These are phyloP conservation scores for Hyaloperonospora brassicae DNA, from an alignment of 352 stramenopile species.

Conservation along the genomic window DNA sequence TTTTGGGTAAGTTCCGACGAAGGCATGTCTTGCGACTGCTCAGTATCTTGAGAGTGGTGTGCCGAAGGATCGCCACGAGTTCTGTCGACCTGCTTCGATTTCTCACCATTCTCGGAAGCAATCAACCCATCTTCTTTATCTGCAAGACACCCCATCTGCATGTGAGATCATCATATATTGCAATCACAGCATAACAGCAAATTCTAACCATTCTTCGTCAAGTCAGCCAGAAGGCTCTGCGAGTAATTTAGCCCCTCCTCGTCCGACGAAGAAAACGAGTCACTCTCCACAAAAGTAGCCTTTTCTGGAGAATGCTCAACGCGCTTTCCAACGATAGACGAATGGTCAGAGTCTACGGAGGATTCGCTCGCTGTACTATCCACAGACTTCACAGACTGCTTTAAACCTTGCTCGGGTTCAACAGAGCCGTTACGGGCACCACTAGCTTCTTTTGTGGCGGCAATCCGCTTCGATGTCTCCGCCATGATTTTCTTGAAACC, in stretches of 20 bases:
- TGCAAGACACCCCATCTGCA: conserved; percentile 14
- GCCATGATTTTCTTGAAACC: conserved; percentile 42
- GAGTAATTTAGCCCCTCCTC: conserved; percentile 70
- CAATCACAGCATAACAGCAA: conserved; percentile 16
- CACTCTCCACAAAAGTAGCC: conserved; percentile 19
- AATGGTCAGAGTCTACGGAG: conserved; percentile 24
- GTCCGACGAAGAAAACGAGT: conserved; percentile 34
- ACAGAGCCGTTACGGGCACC: conserved; percentile 10
- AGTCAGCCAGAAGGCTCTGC: conserved; percentile 61
- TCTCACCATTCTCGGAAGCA: conserved; percentile 23
- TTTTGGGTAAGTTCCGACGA: conserved; percentile 43
- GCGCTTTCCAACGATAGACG: conserved; percentile 10
- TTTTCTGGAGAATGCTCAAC: conserved; percentile 17
- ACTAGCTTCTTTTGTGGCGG: conserved; percentile 18
- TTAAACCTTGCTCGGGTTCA: conserved; percentile 17
- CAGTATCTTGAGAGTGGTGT: conserved; percentile 36
- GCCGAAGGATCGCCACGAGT: conserved; percentile 15
- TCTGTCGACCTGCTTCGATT: conserved; percentile 25
- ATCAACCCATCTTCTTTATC: conserved; percentile 20
- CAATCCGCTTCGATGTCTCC: conserved; percentile 29
- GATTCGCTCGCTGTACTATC: conserved; percentile 22
- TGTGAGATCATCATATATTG: conserved; percentile 19
- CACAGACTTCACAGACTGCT: conserved; percentile 22
- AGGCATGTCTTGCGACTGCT: conserved; percentile 41
- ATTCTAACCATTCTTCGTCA: conserved; percentile 58